Conservation (phyloP, 352 stramenopile species). For the Phytophthora idaei region DNA sequence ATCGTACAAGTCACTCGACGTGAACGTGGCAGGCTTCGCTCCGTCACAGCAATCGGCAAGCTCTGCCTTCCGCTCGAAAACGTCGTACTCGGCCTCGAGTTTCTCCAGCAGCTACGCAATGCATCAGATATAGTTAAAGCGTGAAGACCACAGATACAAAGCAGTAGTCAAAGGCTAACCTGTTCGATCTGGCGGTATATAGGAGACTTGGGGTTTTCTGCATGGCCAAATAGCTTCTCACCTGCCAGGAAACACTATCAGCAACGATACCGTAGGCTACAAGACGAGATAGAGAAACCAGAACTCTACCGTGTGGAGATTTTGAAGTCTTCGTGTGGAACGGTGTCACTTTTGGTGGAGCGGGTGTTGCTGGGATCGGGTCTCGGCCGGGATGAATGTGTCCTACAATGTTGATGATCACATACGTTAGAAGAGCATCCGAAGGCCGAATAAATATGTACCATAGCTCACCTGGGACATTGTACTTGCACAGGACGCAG, state of each 20-base stretch:
- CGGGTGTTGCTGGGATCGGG: constrained; percentile 20
- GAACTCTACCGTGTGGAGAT: constrained; percentile 26
- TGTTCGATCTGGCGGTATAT: constrained; percentile 63
- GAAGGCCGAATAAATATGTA: too few relatives aligned
- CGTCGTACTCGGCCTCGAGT: constrained; percentile 65
- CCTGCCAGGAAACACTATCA: constrained; percentile 20
- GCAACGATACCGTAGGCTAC: neutral
- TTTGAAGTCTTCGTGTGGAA: constrained; percentile 37
- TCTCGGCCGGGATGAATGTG: constrained; percentile 71
- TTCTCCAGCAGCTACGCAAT: constrained; percentile 43
- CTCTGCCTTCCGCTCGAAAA: constrained; percentile 48
- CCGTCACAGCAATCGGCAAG: constrained; percentile 50
- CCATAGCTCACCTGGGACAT: constrained; percentile 53
- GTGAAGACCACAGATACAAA: neutral
- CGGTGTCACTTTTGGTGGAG: constrained; percentile 20
- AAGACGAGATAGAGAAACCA: too few relatives aligned
- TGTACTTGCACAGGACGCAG: constrained; percentile 84
- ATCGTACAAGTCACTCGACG: constrained; percentile 78
- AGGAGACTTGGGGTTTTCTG: constrained; percentile 61
- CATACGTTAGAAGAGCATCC: neutral
- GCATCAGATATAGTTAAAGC: neutral
- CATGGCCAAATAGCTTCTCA: constrained; percentile 52
- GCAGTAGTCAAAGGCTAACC: constrained; percentile 28
- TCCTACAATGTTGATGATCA: constrained; percentile 29
- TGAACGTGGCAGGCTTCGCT: constrained; percentile 46